phyloP scores from a whole-genome alignment of 345 rosid species.

The Diplotaxis tenuifolia region DNA sequence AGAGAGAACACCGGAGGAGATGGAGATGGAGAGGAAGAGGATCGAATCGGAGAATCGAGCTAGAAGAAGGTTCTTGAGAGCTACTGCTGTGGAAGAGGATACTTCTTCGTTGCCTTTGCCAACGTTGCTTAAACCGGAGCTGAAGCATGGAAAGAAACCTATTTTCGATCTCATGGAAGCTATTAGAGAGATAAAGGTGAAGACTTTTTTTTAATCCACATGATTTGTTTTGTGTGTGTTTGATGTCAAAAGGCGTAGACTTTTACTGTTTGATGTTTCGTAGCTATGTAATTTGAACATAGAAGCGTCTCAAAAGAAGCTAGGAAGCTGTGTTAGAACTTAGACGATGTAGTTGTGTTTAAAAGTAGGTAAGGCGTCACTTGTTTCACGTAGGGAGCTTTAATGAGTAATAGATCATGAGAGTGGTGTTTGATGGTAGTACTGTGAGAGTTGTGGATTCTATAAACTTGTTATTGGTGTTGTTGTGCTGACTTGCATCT shows the following conservation, averaged over 20 bases:
- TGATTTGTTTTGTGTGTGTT: neutral
- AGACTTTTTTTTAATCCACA: neutral
- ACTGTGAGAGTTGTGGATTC: slow-evolving; percentile 5
- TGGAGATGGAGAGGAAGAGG: slow-evolving; percentile 42
- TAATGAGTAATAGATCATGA: neutral
- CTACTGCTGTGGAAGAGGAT: slow-evolving; percentile 46
- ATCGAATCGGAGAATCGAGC: slow-evolving; percentile 38
- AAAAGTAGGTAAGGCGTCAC: too few relatives aligned
- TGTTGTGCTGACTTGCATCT: neutral
- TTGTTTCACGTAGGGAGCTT: neutral
- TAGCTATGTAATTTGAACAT: neutral
- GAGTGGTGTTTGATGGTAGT: slow-evolving; percentile 5
- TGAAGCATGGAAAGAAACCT: slow-evolving; percentile 54
- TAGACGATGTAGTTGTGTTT: too few relatives aligned
- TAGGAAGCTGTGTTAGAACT: too few relatives aligned
- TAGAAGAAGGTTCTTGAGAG: slow-evolving; percentile 40
- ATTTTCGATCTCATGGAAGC: slow-evolving; percentile 83
- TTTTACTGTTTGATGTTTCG: neutral
- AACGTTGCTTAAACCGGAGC: slow-evolving; percentile 52
- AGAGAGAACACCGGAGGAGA: slow-evolving; percentile 37
- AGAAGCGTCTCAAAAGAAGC: neutral
- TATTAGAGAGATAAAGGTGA: slow-evolving; percentile 79
- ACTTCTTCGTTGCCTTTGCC: slow-evolving; percentile 61
- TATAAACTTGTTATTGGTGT: neutral
- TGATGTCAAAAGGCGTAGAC: neutral